phyloP scores from a whole-genome alignment of 306 rosid species.

The Amphicarpaea edgeworthii region DNA sequence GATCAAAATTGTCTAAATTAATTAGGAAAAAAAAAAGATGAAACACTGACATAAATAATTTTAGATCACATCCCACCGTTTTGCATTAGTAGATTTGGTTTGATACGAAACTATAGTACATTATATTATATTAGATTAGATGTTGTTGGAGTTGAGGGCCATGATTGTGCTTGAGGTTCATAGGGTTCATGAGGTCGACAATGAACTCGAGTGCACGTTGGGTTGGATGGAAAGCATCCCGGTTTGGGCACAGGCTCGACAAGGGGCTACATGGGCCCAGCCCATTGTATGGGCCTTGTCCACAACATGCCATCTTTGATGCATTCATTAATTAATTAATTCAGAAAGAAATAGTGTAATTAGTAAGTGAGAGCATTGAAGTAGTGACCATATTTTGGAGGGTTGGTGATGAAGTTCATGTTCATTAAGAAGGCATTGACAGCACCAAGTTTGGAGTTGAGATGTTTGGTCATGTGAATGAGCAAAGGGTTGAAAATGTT shows the following conservation, averaged over 20 bases:
- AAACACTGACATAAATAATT: too few species aligned
- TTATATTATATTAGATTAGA: constrained; percentile 42
- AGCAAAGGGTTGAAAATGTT: constrained; percentile 46
- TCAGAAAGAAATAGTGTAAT: too few species aligned
- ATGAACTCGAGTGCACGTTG: constrained; percentile 56
- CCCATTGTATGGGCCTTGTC: constrained; percentile 69
- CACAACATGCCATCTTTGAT: constrained; percentile 66
- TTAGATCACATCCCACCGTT: too few species aligned
- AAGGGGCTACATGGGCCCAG: constrained; percentile 48
- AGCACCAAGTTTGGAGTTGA: constrained; percentile 46
- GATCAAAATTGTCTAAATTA: too few species aligned
- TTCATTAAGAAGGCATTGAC: constrained; percentile 49
- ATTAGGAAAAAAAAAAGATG: too few species aligned
- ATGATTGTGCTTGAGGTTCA: constrained; percentile 66
- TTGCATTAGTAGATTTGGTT: too few species aligned
- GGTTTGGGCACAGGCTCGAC: constrained; percentile 52
- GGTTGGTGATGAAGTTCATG: constrained; percentile 47
- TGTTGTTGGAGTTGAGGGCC: constrained; percentile 51
- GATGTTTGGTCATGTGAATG: constrained; percentile 43
- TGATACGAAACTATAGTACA: too few species aligned
- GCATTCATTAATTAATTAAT: too few species aligned
- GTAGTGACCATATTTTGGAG: constrained; percentile 50
- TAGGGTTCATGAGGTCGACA: constrained; percentile 51
- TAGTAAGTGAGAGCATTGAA: too few species aligned
- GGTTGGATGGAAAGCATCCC: constrained; percentile 55